Evolutionary conservation across 768 basidiomycete species (phyloP).

Genomic region (Russula abietina): DNA sequence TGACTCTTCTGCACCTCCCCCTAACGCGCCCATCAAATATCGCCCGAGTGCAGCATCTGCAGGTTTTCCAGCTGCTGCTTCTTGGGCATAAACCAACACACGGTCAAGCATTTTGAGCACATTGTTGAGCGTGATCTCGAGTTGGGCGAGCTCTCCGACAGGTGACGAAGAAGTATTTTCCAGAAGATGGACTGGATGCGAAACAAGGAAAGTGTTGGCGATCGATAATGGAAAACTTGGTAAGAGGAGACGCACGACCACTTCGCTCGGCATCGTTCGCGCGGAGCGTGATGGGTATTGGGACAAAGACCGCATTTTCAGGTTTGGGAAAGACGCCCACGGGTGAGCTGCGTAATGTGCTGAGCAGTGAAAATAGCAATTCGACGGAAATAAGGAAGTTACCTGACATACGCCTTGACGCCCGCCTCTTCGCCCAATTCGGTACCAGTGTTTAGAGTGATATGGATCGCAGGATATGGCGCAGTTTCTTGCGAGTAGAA

Average conservation of each 20-base stretch:
- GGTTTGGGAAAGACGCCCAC: conserved; percentile 85
- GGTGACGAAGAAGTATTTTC: conserved; percentile 40
- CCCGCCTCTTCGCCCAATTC: conserved; percentile 58
- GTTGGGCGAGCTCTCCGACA: conserved; percentile 60
- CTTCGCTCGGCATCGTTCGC: conserved; percentile 81
- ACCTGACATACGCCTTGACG: conserved; percentile 87
- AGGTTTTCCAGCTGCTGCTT: conserved; percentile 67
- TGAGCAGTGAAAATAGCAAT: not conserved
- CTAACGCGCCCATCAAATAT: conserved; percentile 83
- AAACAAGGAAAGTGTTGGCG: not conserved
- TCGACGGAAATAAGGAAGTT: not conserved
- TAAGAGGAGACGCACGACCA: conserved; percentile 54
- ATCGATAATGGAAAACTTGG: not conserved
- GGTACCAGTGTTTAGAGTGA: conserved; percentile 82
- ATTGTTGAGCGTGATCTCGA: conserved; percentile 64
- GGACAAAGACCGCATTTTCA: conserved; percentile 92
- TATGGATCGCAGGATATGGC: conserved; percentile 83
- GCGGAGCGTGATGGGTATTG: conserved; percentile 80
- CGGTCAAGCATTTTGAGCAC: conserved; percentile 79
- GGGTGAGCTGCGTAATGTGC: conserved; percentile 56
- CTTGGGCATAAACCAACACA: conserved; percentile 77
- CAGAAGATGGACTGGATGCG: conserved; percentile 65
- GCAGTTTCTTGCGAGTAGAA: conserved; percentile 92
- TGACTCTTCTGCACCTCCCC: conserved; percentile 59
- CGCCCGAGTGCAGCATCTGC: conserved; percentile 84